A percentile compares a stretch with the other conserved stretches of the same genome.
Evolutionary conservation across 805 yeast species (phyloP).

Genomic region (Cyberlindnera euphorbiiphila): DNA sequence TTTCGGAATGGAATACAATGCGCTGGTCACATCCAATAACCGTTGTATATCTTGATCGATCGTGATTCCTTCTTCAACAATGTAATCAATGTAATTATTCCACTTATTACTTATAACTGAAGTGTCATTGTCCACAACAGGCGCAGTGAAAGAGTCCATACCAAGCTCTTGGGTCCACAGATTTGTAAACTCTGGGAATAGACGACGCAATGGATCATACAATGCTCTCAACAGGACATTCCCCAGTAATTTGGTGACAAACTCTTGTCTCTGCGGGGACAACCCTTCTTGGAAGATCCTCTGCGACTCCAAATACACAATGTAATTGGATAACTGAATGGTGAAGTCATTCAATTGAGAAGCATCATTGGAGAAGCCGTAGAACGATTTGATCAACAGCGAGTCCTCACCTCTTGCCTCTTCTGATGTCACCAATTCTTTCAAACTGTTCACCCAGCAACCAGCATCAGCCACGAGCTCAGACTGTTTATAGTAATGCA

Average conservation of each 20-base stretch:
- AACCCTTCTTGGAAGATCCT: background rate
- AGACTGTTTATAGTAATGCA: constrained; percentile 5
- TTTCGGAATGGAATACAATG: background rate
- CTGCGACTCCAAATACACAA: constrained; percentile 1
- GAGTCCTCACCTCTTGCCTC: constrained; percentile 3
- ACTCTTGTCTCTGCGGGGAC: background rate
- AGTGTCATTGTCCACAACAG: background rate
- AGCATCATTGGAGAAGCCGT: background rate
- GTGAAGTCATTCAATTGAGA: background rate
- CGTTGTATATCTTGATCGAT: background rate
- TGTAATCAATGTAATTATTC: constrained; percentile 17
- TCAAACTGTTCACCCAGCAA: background rate
- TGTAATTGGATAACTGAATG: constrained; percentile 1
- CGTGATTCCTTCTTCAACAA: constrained; percentile 1
- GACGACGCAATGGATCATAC: constrained; percentile 5
- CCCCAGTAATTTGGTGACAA: background rate
- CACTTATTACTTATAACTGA: constrained; percentile 11
- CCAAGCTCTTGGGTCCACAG: constrained; percentile 4
- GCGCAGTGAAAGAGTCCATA: background rate
- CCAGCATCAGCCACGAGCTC: background rate
- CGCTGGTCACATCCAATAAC: background rate
- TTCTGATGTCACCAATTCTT: background rate
- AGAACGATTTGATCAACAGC: constrained; percentile 1
- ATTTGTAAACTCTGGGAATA: constrained; percentile 9
- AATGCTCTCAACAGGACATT: constrained; percentile 5